Evolutionary conservation across 139 green algal genomes (phyloP).

Genomic region (Zygnema cylindricum): DNA sequence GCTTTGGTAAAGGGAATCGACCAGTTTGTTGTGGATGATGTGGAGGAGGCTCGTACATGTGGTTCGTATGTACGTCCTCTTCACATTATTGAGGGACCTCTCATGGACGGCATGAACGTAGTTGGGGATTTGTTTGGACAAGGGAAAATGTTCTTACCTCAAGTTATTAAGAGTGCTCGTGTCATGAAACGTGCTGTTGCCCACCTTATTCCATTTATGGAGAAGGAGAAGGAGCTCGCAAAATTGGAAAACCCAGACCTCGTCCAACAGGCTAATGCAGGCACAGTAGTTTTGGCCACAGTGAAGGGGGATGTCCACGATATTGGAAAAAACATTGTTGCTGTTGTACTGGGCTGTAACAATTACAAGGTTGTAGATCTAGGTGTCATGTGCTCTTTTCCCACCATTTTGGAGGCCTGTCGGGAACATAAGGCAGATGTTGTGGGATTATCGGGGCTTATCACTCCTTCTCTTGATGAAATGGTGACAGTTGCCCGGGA

Average conservation of each 20-base stretch:
- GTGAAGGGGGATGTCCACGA: conserved; percentile 99
- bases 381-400: conserved; percentile 94
- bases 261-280: conserved; percentile 68
- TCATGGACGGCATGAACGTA: conserved; percentile 99
- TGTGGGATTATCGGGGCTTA: conserved; percentile 94
- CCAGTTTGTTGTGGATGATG: conserved; percentile 88
- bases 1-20: conserved; percentile 98
- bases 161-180: conserved; percentile 98
- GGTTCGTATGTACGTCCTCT: conserved; percentile 80
- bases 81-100: conserved; percentile 94
- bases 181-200: conserved; percentile 99
- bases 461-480: conserved; percentile 97
- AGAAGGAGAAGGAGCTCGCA: conserved; percentile 90
- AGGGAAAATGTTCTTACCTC: conserved; percentile 98
- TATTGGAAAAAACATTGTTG: conserved; percentile 99
- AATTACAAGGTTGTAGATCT: conserved; percentile 99
- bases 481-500: conserved; percentile 96
- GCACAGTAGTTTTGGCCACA: conserved; percentile 94
- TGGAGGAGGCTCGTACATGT: conserved; percentile 85
- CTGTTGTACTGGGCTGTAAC: conserved; percentile 98
- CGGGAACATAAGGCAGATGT: conserved; percentile 92
- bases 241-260: conserved; percentile 50
- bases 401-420: conserved; percentile 92
- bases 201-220: conserved; percentile 97
- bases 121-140: conserved; percentile 97